These are phyloP conservation scores for Pyrenula massariospora DNA, from an alignment of 495 filamentous ascomycete species.

Conservation along the genomic window DNA sequence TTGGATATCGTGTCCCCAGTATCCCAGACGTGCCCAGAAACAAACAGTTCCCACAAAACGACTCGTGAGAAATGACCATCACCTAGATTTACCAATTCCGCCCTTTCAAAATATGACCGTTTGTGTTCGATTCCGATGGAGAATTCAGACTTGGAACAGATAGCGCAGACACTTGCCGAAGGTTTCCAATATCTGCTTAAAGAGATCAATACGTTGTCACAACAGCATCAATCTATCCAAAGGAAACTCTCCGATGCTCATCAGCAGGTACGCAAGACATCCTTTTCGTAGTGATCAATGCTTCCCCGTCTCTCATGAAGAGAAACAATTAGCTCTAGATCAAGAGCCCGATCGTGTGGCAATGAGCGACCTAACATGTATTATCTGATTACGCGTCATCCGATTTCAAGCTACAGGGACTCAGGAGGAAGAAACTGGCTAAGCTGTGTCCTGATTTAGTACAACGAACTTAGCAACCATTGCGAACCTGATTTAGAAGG, in stretches of 20 bases:
- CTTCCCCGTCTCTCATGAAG: constrained; percentile 31
- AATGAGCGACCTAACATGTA: constrained; percentile 41
- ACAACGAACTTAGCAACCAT: too few relatives aligned
- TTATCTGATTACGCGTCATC: constrained; percentile 37
- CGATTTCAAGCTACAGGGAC: not conserved
- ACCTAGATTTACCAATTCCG: too few relatives aligned
- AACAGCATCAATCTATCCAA: constrained; percentile 22
- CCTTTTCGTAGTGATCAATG: constrained; percentile 4
- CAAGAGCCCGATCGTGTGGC: constrained; percentile 33
- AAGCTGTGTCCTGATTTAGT: too few relatives aligned
- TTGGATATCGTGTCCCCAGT: too few relatives aligned
- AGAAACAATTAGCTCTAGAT: constrained; percentile 50
- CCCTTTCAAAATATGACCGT: too few relatives aligned
- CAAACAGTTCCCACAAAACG: too few relatives aligned
- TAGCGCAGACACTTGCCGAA: not conserved
- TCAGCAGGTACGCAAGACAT: constrained; percentile 30
- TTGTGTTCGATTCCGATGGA: too few relatives aligned
- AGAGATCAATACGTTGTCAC: not conserved
- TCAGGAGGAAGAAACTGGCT: not conserved
- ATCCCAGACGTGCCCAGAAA: too few relatives aligned
- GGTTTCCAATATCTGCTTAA: not conserved
- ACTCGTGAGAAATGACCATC: too few relatives aligned
- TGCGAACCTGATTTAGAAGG: too few relatives aligned
- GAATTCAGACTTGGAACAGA: not conserved
- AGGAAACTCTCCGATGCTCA: constrained; percentile 31